A percentile compares a stretch with the other conserved stretches of the same genome.
Conservation (phyloP, 2,329 filamentous ascomycete species). For the Aureobasidium sp. region DNA sequence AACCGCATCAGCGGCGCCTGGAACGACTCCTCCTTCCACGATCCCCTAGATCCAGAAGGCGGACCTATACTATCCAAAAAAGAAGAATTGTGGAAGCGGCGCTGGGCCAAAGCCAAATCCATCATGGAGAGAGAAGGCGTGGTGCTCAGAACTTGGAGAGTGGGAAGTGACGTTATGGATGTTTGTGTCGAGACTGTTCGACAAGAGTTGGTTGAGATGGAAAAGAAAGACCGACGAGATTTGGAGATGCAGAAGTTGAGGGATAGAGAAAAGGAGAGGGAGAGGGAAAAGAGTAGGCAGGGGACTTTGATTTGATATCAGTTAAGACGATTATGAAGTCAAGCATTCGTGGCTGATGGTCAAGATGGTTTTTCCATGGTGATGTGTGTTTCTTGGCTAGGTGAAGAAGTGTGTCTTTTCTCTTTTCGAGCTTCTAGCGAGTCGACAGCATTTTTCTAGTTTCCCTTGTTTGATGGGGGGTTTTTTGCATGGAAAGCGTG, state of each 20-base stretch:
- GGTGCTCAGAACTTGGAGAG: constrained; percentile 64
- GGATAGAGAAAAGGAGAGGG: background rate
- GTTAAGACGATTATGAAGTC: too few relatives aligned
- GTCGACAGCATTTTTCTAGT: too few relatives aligned
- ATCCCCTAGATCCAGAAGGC: constrained; percentile 19
- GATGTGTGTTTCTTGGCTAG: too few relatives aligned
- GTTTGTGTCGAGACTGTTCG: constrained; percentile 61
- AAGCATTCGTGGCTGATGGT: too few relatives aligned
- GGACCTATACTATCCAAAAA: constrained; percentile 52
- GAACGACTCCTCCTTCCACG: constrained; percentile 16
- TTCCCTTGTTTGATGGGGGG: too few relatives aligned
- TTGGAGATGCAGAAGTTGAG: constrained; percentile 6
- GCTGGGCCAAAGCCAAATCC: constrained; percentile 59
- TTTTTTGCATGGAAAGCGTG: too few relatives aligned
- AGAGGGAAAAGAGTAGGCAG: background rate
- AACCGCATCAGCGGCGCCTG: constrained; percentile 31
- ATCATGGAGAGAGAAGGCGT: constrained; percentile 60
- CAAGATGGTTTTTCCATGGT: too few relatives aligned
- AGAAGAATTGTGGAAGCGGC: constrained; percentile 63
- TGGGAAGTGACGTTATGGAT: constrained; percentile 60
- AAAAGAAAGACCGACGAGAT: constrained; percentile 18
- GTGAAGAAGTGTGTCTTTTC: too few relatives aligned
- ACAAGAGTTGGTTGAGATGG: constrained; percentile 42
- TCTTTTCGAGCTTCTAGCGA: too few relatives aligned
- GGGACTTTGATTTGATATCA: background rate